Evolutionary conservation across 768 basidiomycete genomes (phyloP).

Genomic region (Cytidiella melzeri): DNA sequence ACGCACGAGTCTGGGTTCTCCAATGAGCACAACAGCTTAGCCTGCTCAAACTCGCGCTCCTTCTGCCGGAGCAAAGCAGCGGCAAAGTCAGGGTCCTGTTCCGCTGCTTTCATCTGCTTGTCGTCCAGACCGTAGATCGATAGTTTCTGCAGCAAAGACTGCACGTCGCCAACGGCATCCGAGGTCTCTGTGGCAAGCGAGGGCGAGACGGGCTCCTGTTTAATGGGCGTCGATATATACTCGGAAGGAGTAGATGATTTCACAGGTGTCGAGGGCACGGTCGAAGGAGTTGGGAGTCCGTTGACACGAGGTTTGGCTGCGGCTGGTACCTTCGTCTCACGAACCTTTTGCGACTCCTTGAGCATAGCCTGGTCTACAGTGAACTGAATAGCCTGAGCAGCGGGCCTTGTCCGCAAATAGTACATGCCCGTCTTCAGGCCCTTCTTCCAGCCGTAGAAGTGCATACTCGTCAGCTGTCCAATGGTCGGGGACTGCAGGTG

Average conservation of each 20-base stretch:
- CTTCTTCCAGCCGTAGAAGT: conserved; percentile 99
- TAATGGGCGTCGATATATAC: conserved; percentile 12
- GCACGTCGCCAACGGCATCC: conserved; percentile 17
- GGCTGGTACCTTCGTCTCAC: conserved; percentile 12
- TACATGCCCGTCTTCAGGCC: conserved; percentile 99
- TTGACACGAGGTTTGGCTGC: neutral
- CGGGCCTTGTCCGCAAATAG: conserved; percentile 92
- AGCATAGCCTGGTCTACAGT: conserved; percentile 83
- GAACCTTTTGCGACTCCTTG: conserved; percentile 53
- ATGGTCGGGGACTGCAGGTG: conserved; percentile 85
- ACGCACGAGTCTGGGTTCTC: conserved; percentile 94
- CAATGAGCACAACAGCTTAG: conserved; percentile 74
- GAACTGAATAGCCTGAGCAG: conserved; percentile 96
- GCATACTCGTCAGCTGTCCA: conserved; percentile 93
- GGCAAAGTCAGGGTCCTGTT: conserved; percentile 67
- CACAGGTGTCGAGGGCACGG: conserved; percentile 1
- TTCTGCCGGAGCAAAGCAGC: conserved; percentile 67
- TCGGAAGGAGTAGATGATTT: conserved; percentile 7
- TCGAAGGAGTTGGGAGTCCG: conserved; percentile 4
- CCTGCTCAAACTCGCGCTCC: conserved; percentile 74
- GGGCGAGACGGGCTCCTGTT: conserved; percentile 15
- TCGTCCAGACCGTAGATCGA: conserved; percentile 41
- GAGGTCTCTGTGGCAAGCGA: conserved; percentile 12
- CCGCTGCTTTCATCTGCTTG: conserved; percentile 46
- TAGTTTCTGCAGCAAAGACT: conserved; percentile 17